phyloP scores from a whole-genome alignment of 805 yeast genomes.

The Cyberlindnera mississippiensis region DNA sequence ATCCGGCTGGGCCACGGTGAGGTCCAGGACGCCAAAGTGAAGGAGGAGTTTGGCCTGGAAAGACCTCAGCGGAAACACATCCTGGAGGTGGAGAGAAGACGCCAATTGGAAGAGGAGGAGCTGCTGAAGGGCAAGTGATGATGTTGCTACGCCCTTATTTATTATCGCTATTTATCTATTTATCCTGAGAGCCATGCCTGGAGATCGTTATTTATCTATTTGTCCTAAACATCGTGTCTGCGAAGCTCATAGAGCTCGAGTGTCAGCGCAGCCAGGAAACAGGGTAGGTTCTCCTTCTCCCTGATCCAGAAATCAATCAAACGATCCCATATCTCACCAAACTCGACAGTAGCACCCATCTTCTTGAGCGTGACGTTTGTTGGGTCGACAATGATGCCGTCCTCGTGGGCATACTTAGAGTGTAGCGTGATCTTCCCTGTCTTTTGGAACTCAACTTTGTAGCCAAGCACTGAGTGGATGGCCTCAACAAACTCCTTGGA shows the following conservation, averaged over 20 bases:
- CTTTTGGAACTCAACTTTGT: conserved; percentile 60
- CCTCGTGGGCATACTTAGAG: conserved; percentile 40
- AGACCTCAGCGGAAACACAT: conserved; percentile 70
- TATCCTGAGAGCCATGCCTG: no score
- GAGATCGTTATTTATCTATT: background rate
- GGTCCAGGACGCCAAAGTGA: conserved; percentile 30
- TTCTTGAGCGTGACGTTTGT: conserved; percentile 46
- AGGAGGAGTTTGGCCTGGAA: conserved; percentile 44
- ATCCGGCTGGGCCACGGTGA: conserved; percentile 32
- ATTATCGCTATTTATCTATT: background rate
- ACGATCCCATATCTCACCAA: conserved; percentile 35
- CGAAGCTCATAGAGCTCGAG: conserved; percentile 47
- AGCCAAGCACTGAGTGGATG: conserved; percentile 67
- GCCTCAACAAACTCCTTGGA: conserved; percentile 69
- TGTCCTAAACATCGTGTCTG: background rate
- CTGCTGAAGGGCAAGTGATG: no score
- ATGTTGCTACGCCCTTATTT: no score
- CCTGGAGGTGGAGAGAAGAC: conserved; percentile 67
- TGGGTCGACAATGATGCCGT: conserved; percentile 56
- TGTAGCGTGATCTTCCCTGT: conserved; percentile 53
- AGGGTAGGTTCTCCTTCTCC: conserved; percentile 67
- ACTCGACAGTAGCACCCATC: conserved; percentile 29
- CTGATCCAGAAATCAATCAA: conserved; percentile 63
- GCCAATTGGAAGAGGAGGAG: conserved; percentile 65
- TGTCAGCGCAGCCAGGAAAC: conserved; percentile 72